These are phyloP conservation scores for Fomitopsis pinicola DNA, from an alignment of 1,284 basidiomycete genomes.

Conservation along the genomic window DNA sequence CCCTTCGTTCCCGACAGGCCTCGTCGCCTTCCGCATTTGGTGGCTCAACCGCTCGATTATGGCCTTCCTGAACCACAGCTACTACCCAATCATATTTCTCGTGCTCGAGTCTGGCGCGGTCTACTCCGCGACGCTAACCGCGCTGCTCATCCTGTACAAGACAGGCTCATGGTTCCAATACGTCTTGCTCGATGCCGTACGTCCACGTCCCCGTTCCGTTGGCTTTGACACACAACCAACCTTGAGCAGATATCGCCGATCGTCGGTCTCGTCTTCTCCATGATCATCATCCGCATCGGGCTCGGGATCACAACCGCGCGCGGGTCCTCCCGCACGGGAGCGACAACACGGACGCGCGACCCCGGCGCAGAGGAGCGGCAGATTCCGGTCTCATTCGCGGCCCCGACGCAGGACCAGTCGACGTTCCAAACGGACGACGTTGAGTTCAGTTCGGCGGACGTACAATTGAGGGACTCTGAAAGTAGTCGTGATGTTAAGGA, in stretches of 20 bases:
- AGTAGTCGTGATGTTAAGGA: neutral
- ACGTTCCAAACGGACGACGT: neutral
- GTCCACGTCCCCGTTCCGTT: neutral
- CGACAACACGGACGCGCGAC: neutral
- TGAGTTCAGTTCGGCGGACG: neutral
- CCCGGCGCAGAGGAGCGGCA: neutral
- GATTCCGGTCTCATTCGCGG: neutral
- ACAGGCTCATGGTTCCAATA: neutral
- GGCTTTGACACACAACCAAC: neutral
- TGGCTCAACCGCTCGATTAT: neutral
- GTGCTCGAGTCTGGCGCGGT: neutral
- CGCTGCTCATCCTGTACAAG: neutral
- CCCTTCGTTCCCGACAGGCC: neutral
- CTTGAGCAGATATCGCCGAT: neutral
- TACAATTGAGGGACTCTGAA: neutral
- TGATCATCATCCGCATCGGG: neutral
- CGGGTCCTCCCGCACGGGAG: neutral
- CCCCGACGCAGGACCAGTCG: neutral
- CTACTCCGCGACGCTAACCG: neutral
- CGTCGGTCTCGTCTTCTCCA: neutral
- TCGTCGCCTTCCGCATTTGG: neutral
- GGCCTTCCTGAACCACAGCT: neutral
- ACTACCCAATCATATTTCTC: neutral
- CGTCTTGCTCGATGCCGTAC: neutral
- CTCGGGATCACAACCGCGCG: neutral